Base-by-base conservation (phyloP, 352 stramenopile genomes). In the Pythium phragmiticola region DNA sequence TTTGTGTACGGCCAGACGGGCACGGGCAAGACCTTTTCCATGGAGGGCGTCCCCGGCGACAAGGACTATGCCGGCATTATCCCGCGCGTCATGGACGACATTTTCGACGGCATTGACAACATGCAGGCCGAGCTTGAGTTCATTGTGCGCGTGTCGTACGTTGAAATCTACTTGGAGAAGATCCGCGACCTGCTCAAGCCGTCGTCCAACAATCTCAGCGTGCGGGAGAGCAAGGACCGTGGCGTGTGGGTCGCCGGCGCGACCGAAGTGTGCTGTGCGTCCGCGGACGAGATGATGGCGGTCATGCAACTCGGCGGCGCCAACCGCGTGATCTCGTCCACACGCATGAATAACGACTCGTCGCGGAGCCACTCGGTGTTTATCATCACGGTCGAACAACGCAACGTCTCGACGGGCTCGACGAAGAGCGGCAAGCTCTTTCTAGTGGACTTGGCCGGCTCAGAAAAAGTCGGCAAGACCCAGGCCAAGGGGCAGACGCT, bases 111-210 rank as follows among this genome's bases (percentile, higher is more conserved):
- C 63, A 88, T 92, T 52, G 66, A 82, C 36, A 77, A 82, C 57
- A 89, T 88, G 73, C 79, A 89, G 61, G 63, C 70, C 13, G 78
- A 89, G 42, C 76, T 92, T 41, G 79, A 98, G 60, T 99, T 98
- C 75, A 82, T 99, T 28, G 82, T 99, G 23, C 82, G 95, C 36
- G 94, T 97, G n/a, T 98, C 92, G 26, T 99, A 99, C 75, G 80
- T 99, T 47, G 97, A 99, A 73, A 99, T 99, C 64, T 99, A 99
- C 83, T 97, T 99, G 65, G 97, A 99, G 74, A 96, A 98, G 62
- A 97, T 99, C 36, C 78, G 92, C 8, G 98, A 99, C 75, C 75
- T 99, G 45, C 83, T 99, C 17, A 73, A 85, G 50, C 77, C 80
- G 13, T 55, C 71, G 13, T 78, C 69, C 0, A 87, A 68, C 39